Evolutionary conservation across 805 yeast genomes (phyloP).

Genomic region (Wickerhamiella vanderwaltii): DNA sequence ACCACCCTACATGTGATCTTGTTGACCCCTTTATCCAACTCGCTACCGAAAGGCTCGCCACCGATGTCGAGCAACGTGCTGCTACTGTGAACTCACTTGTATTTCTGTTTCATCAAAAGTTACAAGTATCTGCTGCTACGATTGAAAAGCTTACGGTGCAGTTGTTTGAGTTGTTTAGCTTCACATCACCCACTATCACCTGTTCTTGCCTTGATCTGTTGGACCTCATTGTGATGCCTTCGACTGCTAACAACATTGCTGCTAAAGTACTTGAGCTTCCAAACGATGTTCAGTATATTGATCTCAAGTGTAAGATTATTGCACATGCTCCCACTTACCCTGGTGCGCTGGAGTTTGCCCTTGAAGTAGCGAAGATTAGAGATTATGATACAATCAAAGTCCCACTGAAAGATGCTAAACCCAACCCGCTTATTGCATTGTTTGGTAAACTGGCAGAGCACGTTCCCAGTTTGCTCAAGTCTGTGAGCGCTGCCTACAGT

Average conservation of each 20-base stretch:
- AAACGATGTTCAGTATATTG: constrained; percentile 7
- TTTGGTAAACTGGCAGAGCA: constrained; percentile 6
- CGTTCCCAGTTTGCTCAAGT: neutral
- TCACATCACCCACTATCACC: constrained; percentile 1
- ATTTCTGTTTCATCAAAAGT: constrained; percentile 22
- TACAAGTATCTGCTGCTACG: constrained; percentile 11
- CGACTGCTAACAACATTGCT: neutral
- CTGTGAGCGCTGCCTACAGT: neutral
- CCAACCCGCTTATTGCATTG: neutral
- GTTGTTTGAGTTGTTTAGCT: neutral
- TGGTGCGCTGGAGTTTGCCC: constrained; percentile 23
- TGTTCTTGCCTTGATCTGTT: constrained; percentile 8
- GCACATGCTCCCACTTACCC: neutral
- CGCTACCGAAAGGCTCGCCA: constrained; percentile 36
- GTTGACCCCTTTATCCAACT: constrained; percentile 43
- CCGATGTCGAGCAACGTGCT: constrained; percentile 8
- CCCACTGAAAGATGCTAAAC: neutral
- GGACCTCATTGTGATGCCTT: neutral
- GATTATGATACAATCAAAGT: constrained; percentile 22
- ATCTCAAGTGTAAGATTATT: constrained; percentile 7
- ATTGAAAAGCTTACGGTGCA: constrained; percentile 14
- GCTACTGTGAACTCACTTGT: constrained; percentile 23
- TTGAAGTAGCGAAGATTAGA: constrained; percentile 38
- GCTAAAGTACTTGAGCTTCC: constrained; percentile 5
- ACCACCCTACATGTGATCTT: neutral